phyloP scores from a whole-genome alignment of 108 stramenopile species.

The Ochromonas danica region DNA sequence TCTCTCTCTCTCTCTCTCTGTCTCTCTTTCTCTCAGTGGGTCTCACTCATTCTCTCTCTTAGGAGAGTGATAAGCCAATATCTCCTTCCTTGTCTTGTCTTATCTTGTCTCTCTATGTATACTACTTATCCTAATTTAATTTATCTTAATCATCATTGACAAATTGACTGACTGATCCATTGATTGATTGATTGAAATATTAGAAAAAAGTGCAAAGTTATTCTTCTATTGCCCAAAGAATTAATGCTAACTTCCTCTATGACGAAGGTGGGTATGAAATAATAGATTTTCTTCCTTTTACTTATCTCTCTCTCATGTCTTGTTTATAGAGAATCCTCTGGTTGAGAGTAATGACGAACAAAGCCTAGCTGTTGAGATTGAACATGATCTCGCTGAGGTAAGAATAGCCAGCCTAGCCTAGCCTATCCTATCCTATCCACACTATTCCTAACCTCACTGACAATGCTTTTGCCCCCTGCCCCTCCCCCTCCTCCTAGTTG shows the following conservation, averaged over 20 bases:
- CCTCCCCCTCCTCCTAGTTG: no score
- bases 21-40: no score
- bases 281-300: not conserved
- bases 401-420: no score
- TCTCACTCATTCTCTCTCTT: no score
- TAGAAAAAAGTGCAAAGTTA: conserved; percentile 22
- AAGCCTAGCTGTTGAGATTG: conserved; percentile 10
- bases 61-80: no score
- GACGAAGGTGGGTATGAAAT: conserved; percentile 21
- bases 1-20: no score
- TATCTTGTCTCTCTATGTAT: no score
- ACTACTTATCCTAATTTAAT: not conserved
- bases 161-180: no score
- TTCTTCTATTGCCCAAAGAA: conserved; percentile 29
- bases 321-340: conserved; percentile 19
- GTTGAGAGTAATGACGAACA: conserved; percentile 31
- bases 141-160: not conserved
- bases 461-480: no score
- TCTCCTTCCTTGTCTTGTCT: no score
- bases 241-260: conserved; percentile 32
- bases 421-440: no score
- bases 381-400: conserved; percentile 30
- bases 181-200: not conserved
- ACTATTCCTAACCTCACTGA: no score
- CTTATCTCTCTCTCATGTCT: not conserved